Base-by-base conservation (phyloP, 257 asterid genomes). In the Plectranthus barbatus region DNA sequence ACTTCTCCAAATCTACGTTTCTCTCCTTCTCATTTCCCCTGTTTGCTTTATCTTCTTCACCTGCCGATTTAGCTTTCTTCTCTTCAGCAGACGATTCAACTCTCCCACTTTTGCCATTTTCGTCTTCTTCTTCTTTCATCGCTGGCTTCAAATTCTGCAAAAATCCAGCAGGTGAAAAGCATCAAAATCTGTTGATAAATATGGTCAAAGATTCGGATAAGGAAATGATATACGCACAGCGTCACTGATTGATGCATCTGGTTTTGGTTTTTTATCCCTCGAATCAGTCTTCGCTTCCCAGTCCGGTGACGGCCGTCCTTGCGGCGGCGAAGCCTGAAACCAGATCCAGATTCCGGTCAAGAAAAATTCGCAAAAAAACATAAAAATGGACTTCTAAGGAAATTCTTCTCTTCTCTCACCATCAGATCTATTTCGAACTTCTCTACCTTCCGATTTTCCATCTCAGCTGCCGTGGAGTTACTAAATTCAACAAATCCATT, bases 381-480 rank as follows among this genome's bases (percentile, higher is more conserved):
- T 45, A 39, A 26, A 24, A 10, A 40, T 10, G 17, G 23, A 9
- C 20, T 39, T 11, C 10, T 3, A 54, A 34, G 26, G 21, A 24
- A 1, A 14, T 48, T 24, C 11, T 41, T 54, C 40, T n/a, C n/a
- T 11, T 42, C 29, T 42, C 87, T 69, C 84, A 92, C 99, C 99
- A 90, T 91, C 71, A 90, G 96, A 88, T 93, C 97, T 79, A 93
- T 90, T 74, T 85, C 87, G 48, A 87, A 87, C 80, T 90, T 93
- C 26, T 84, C 94, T 58, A 81, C 90, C 77, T 78, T 82, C 40
- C 60, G 79, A 24, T 31, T 76, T 63, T 77, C 86, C 69, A 60
- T 69, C 65, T 49, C 91, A 40, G 77, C 18, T 24, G 36, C 71
- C 21, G 54, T n/a, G 26, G 66, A 71, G 61, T 49, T 82, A 54